A percentile compares a stretch with the other conserved stretches of the same genome.
phyloP scores from a whole-genome alignment of 495 filamentous ascomycete species.

The Daldinia caldariorum region DNA sequence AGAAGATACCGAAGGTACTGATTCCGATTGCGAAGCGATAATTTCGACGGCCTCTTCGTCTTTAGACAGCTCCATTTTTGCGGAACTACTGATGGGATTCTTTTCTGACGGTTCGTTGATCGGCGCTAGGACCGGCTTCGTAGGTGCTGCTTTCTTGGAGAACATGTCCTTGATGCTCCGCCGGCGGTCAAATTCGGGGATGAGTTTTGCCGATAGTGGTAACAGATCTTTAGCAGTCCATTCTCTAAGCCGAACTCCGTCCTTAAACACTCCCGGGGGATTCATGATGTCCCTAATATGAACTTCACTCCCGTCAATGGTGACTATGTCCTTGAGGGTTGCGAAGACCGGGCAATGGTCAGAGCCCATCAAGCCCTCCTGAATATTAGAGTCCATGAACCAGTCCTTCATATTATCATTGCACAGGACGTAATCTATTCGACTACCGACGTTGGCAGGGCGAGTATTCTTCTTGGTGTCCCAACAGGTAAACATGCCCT shows the following conservation, averaged over 20 bases:
- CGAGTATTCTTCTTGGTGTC: conserved; percentile 85
- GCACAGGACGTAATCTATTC: conserved; percentile 94
- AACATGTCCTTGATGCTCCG: conserved; percentile 96
- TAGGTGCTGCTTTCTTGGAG: conserved; percentile 57
- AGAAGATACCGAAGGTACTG: conserved; percentile 27
- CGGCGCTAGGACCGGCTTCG: conserved; percentile 27
- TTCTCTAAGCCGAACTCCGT: conserved; percentile 73
- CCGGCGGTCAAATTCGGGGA: conserved; percentile 87
- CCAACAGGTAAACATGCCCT: conserved; percentile 97
- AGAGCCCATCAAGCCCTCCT: conserved; percentile 93
- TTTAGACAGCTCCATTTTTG: neutral
- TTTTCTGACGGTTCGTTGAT: conserved; percentile 31
- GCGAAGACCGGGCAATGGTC: conserved; percentile 97
- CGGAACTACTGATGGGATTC: conserved; percentile 6
- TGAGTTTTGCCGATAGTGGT: conserved; percentile 80
- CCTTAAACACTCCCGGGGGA: conserved; percentile 75
- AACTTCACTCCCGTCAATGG: conserved; percentile 58
- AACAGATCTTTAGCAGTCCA: conserved; percentile 72
- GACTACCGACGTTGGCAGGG: conserved; percentile 88
- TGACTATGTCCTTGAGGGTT: conserved; percentile 71
- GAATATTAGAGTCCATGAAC: conserved; percentile 90
- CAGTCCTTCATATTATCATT: conserved; percentile 81
- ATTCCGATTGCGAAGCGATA: conserved; percentile 29
- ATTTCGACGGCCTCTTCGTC: conserved; percentile 6
- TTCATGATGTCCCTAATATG: conserved; percentile 82